Evolutionary conservation across 2,329 filamentous ascomycete species (phyloP).

Genomic region (Phoma sp.): DNA sequence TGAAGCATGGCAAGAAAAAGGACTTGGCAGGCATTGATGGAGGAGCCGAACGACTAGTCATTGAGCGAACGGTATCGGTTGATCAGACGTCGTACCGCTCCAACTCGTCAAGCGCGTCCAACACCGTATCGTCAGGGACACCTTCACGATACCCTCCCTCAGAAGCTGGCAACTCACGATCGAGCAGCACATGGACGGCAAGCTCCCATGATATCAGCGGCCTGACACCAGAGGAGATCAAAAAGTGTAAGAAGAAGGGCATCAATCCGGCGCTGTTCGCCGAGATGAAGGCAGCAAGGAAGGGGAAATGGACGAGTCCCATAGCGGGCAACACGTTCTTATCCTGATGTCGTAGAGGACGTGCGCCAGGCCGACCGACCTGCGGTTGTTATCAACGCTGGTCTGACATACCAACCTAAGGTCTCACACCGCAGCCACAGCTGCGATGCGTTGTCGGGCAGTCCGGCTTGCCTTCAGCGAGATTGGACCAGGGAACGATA

Average conservation of each 20-base stretch:
- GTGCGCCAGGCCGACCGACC: background rate
- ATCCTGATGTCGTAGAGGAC: slow-evolving; percentile 2
- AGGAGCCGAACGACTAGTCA: slow-evolving; percentile 31
- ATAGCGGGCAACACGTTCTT: slow-evolving; percentile 46
- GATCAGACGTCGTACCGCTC: slow-evolving; percentile 43
- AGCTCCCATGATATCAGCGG: slow-evolving; percentile 49
- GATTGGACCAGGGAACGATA: background rate
- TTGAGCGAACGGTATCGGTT: slow-evolving; percentile 42
- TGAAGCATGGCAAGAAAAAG: slow-evolving; percentile 21
- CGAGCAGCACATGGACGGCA: slow-evolving; percentile 47
- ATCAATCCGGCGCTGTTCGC: slow-evolving; percentile 55
- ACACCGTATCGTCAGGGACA: slow-evolving; percentile 30
- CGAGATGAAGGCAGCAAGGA: slow-evolving; percentile 56
- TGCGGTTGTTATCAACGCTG: background rate
- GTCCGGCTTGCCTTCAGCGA: background rate
- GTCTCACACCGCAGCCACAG: background rate
- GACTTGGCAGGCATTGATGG: slow-evolving; percentile 10
- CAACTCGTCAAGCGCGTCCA: slow-evolving; percentile 30
- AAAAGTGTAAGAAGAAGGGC: slow-evolving; percentile 55
- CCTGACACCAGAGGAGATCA: slow-evolving; percentile 50
- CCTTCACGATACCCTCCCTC: slow-evolving; percentile 19
- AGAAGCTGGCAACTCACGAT: slow-evolving; percentile 22
- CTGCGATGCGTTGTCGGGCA: background rate
- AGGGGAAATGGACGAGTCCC: slow-evolving; percentile 47
- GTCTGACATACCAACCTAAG: background rate